Base-by-base conservation (phyloP, 768 basidiomycete species). In the Tulasnella sp. region DNA sequence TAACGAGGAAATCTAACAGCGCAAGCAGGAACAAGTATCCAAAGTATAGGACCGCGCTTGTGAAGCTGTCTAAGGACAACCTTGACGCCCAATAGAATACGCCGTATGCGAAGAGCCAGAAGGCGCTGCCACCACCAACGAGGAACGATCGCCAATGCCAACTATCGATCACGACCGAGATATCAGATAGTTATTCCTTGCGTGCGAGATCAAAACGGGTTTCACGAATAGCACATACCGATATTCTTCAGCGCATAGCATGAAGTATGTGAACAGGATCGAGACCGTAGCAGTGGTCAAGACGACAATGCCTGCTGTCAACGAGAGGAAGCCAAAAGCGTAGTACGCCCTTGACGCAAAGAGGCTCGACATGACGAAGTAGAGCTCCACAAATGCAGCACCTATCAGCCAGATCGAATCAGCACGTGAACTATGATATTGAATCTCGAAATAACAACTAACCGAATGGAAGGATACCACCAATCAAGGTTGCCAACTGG, bases 111-210 rank as follows among this genome's bases (percentile, higher is more conserved):
- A 94, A 72, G 24, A 97, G 73, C 94, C 94, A 98, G 70, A 94
- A 81, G 2, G 92, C 86, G 62, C 86, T 89, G 23, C 93, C 91
- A 8, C 92, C 95, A 34, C 95, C 95, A 29, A 83, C 86, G 63
- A 94, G 66, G 78, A 98, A 96, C 3, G 90, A 80, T 47, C 91
- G 82, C 95, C 95, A 98, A 61, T 98, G 94, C 94, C 94, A 98
- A 61, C 91, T 88, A 61, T 29, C n/a, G n/a, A n/a, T n/a, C n/a
- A n/a, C n/a, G 13, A 11, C 54, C 51, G 56, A 21, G 17, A n/a
- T 21, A n/a, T n/a, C n/a, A n/a, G n/a, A n/a, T n/a, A n/a, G n/a
- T 15, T 45, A n/a, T n/a, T n/a, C n/a, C n/a, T n/a, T n/a, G n/a
- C n/a, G 8, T 48, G 66, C 34, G 63, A 61, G 19, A 54, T 50